These are phyloP conservation scores for Aurantiochytrium sp. DNA, from an alignment of 108 stramenopile genomes.

Conservation along the genomic window DNA sequence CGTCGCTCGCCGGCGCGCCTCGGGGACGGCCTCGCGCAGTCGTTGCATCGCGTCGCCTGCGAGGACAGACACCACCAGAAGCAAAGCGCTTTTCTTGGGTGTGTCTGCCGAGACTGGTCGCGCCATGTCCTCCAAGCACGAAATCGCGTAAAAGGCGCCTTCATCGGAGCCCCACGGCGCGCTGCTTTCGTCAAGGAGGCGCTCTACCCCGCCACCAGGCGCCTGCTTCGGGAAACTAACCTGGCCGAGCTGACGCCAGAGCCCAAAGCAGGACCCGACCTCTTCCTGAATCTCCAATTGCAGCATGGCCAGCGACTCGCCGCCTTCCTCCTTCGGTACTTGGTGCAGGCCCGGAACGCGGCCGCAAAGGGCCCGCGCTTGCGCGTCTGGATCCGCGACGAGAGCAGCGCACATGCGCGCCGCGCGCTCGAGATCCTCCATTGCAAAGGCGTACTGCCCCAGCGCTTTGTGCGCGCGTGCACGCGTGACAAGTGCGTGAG, in stretches of 20 bases:
- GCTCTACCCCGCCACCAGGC: background rate
- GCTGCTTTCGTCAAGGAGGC: background rate
- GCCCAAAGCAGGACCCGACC: background rate
- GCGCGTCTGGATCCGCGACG: background rate
- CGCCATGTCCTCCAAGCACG: too few relatives aligned
- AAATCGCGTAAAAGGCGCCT: too few relatives aligned
- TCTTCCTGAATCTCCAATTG: too few relatives aligned
- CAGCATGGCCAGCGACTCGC: background rate
- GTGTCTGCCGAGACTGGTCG: too few relatives aligned
- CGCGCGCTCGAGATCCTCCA: background rate
- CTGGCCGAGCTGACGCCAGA: background rate
- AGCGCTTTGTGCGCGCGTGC: background rate
- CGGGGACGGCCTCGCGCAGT: too few relatives aligned
- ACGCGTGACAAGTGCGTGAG: background rate
- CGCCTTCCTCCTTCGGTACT: background rate
- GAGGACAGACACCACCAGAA: too few relatives aligned
- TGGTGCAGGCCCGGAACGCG: background rate
- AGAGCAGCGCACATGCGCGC: background rate
- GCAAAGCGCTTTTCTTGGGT: too few relatives aligned
- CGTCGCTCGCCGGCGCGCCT: too few relatives aligned
- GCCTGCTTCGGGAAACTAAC: background rate
- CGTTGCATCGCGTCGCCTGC: too few relatives aligned
- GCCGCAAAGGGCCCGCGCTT: background rate
- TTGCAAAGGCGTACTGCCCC: background rate
- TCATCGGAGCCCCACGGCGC: too few relatives aligned